Conservation (phyloP, 2,329 filamentous ascomycete species). For the Phaeosphaeria sp. region DNA sequence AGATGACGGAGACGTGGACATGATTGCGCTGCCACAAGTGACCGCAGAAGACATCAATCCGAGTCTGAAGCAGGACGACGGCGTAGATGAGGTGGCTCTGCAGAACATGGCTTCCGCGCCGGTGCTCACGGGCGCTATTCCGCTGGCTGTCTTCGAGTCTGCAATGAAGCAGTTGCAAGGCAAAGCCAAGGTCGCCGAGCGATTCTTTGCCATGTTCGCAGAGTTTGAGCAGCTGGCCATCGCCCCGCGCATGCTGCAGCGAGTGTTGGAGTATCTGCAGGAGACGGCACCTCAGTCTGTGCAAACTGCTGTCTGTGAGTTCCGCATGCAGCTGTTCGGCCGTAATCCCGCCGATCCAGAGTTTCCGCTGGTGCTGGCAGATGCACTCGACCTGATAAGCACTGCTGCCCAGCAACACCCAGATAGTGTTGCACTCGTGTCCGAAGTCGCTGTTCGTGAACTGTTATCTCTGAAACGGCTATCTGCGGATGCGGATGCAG, state of each 20-base stretch:
- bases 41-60: slow-evolving; percentile 69
- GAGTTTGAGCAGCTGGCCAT: slow-evolving; percentile 72
- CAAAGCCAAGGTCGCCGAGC: slow-evolving; percentile 68
- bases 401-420: slow-evolving; percentile 51
- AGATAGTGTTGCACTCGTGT: slow-evolving; percentile 45
- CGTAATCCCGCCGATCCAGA: slow-evolving; percentile 67
- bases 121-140: slow-evolving; percentile 90
- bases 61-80: slow-evolving; percentile 57
- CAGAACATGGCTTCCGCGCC: slow-evolving; percentile 74
- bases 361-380: slow-evolving; percentile 75
- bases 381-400: slow-evolving; percentile 69
- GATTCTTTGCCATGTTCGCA: slow-evolving; percentile 82
- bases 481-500: slow-evolving; percentile 55
- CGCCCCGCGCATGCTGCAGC: slow-evolving; percentile 70
- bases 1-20: slow-evolving; percentile 54
- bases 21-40: slow-evolving; percentile 64
- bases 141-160: slow-evolving; percentile 87
- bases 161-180: slow-evolving; percentile 79
- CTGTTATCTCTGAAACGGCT: slow-evolving; percentile 55
- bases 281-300: slow-evolving; percentile 61
- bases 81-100: slow-evolving; percentile 61
- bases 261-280: slow-evolving; percentile 72
- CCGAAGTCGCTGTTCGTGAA: slow-evolving; percentile 56
- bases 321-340: slow-evolving; percentile 73
- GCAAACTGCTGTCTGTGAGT: slow-evolving; percentile 72